A percentile compares a stretch with the other conserved stretches of the same genome.
phyloP scores from a whole-genome alignment of 2,329 filamentous ascomycete species.

The Verticillium tricorpus region DNA sequence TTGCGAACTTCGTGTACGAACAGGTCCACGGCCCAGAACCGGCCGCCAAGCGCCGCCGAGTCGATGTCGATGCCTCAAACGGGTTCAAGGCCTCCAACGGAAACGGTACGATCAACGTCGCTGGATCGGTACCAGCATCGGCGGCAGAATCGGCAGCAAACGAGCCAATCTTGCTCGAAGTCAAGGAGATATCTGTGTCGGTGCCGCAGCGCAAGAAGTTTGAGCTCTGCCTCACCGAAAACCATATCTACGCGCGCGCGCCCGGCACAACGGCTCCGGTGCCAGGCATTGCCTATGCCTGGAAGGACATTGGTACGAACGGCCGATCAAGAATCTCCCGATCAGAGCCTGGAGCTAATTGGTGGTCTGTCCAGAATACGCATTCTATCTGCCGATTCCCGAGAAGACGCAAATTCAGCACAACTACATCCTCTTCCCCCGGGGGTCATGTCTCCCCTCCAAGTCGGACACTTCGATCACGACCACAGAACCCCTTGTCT shows the following conservation, averaged over 20 bases:
- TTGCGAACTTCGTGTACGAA: conserved; percentile 45
- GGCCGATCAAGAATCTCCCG: background rate
- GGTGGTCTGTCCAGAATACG: conserved; percentile 40
- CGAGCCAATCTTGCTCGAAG: conserved; percentile 51
- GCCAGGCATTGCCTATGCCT: conserved; percentile 51
- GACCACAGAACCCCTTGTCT: conserved; percentile 55
- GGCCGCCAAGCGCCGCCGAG: conserved; percentile 46
- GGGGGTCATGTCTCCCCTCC: conserved; percentile 46
- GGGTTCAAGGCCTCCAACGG: conserved; percentile 18
- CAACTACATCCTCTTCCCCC: conserved; percentile 62
- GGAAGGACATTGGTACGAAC: conserved; percentile 57
- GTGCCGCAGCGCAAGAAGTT: conserved; percentile 66
- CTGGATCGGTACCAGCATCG: conserved; percentile 6
- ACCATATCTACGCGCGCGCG: conserved; percentile 53
- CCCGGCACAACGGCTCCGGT: conserved; percentile 47
- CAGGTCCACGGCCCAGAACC: conserved; percentile 39
- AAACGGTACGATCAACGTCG: conserved; percentile 8
- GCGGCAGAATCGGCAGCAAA: conserved; percentile 27
- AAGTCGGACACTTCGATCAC: conserved; percentile 31
- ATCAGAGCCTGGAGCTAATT: background rate
- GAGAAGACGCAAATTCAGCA: conserved; percentile 62
- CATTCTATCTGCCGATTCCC: conserved; percentile 60
- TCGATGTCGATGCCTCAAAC: conserved; percentile 35
- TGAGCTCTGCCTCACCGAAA: conserved; percentile 57
- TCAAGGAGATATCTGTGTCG: conserved; percentile 64